Evolutionary conservation across 306 rosid genomes (phyloP).

Genomic region (Lithocarpus polystachyus): DNA sequence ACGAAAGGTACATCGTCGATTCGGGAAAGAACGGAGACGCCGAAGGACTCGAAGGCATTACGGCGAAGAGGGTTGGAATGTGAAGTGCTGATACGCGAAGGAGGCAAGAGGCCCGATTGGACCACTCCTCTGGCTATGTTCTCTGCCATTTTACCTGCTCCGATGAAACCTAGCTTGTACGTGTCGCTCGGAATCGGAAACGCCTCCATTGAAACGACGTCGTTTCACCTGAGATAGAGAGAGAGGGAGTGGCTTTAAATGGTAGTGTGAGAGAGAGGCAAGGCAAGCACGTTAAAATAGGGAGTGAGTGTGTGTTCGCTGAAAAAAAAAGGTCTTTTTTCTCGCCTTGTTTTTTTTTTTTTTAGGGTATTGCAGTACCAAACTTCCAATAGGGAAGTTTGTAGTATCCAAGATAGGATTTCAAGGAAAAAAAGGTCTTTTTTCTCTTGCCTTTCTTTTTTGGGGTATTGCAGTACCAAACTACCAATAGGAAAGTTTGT

Average conservation of each 20-base stretch:
- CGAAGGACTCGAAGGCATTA: slow-evolving; percentile 51
- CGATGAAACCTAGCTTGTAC: slow-evolving; percentile 79
- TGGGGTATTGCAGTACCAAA: too few relatives aligned
- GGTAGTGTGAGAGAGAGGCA: too few relatives aligned
- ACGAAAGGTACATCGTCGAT: slow-evolving; percentile 47
- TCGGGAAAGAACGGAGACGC: slow-evolving; percentile 40
- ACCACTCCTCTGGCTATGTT: slow-evolving; percentile 75
- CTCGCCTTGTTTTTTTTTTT: rapidly evolving
- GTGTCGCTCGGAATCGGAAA: slow-evolving; percentile 56
- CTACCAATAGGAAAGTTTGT: too few relatives aligned
- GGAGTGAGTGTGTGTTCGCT: too few relatives aligned
- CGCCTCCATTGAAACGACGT: slow-evolving; percentile 43
- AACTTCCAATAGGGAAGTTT: too few relatives aligned
- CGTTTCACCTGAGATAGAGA: background rate
- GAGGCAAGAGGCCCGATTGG: slow-evolving; percentile 62
- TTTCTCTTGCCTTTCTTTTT: too few relatives aligned
- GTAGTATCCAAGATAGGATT: too few relatives aligned
- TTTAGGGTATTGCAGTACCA: too few relatives aligned
- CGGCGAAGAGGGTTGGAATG: slow-evolving; percentile 50
- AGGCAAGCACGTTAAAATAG: too few relatives aligned
- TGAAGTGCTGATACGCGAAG: slow-evolving; percentile 65
- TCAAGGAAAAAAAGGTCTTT: too few relatives aligned
- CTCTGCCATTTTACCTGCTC: slow-evolving; percentile 99
- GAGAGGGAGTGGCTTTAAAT: too few relatives aligned
- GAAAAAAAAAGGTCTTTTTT: too few relatives aligned